phyloP scores from a whole-genome alignment of 345 rosid genomes.

The Citrus reticulata region DNA sequence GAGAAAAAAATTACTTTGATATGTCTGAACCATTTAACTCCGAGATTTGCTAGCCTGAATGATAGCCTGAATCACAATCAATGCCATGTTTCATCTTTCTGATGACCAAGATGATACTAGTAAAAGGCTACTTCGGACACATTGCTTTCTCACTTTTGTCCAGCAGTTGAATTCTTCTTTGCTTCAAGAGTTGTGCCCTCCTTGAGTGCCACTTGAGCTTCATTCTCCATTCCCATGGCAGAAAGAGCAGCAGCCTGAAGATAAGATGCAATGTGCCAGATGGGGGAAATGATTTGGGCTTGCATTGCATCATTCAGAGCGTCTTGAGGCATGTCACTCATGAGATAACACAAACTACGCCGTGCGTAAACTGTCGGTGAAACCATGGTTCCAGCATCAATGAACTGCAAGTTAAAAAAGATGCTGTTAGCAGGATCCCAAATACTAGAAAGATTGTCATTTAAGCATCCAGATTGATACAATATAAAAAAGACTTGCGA shows the following conservation, averaged over 20 bases:
- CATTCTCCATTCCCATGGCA: conserved; percentile 62
- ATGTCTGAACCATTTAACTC: neutral
- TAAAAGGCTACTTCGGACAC: neutral
- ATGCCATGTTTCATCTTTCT: neutral
- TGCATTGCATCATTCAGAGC: conserved; percentile 79
- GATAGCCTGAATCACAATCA: neutral
- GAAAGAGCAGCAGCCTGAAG: conserved; percentile 76
- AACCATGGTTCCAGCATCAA: conserved; percentile 77
- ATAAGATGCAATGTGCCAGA: conserved; percentile 85
- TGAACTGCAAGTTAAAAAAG: conserved; percentile 48
- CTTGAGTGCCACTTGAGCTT: conserved; percentile 67
- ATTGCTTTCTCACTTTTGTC: conserved; percentile 22
- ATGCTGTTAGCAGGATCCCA: neutral
- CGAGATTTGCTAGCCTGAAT: neutral
- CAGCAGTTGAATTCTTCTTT: conserved; percentile 32
- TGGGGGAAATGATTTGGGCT: conserved; percentile 83
- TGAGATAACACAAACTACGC: conserved; percentile 73
- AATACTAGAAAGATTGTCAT: neutral
- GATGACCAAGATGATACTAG: neutral
- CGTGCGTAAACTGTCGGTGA: conserved; percentile 86
- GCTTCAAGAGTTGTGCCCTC: conserved; percentile 73
- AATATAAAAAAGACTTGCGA: neutral
- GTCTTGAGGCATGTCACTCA: conserved; percentile 76
- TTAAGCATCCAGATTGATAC: neutral
- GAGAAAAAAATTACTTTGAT: conserved; percentile 7